Evolutionary conservation across 2,329 filamentous ascomycete genomes (phyloP).

Genomic region (Dactylellina drechsleri): DNA sequence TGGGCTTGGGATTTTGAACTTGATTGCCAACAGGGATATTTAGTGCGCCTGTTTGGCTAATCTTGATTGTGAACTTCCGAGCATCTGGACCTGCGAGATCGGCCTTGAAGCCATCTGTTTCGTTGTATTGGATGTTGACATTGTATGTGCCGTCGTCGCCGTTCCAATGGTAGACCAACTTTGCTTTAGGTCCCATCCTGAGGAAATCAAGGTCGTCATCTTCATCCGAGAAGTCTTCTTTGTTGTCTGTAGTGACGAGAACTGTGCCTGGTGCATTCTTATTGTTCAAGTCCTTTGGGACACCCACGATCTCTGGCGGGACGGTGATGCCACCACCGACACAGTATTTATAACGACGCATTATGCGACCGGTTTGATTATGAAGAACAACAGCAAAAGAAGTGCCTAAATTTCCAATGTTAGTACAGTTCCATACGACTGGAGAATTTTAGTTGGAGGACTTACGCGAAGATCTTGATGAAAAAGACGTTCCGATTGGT

Average conservation of each 20-base stretch:
- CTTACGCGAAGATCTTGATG: slow-evolving; percentile 14
- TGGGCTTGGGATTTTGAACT: background rate
- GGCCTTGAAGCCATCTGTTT: slow-evolving; percentile 48
- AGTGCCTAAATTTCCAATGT: slow-evolving; percentile 11
- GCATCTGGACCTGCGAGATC: slow-evolving; percentile 36
- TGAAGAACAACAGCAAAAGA: slow-evolving; percentile 48
- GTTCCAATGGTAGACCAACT: slow-evolving; percentile 48
- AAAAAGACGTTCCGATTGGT: background rate
- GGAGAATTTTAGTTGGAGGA: background rate
- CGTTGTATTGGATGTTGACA: slow-evolving; percentile 41
- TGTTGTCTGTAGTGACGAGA: slow-evolving; percentile 41
- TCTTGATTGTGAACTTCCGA: slow-evolving; percentile 37
- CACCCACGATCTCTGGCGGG: slow-evolving; percentile 36
- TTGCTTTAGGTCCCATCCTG: slow-evolving; percentile 32
- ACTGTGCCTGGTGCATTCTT: slow-evolving; percentile 31
- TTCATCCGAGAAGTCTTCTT: slow-evolving; percentile 44
- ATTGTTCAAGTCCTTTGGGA: slow-evolving; percentile 30
- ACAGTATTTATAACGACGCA: slow-evolving; percentile 44
- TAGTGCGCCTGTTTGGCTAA: slow-evolving; percentile 38
- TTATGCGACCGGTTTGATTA: slow-evolving; percentile 47
- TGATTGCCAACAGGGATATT: slow-evolving; percentile 5
- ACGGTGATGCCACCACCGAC: slow-evolving; percentile 42
- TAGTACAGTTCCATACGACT: background rate
- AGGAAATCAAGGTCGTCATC: slow-evolving; percentile 45
- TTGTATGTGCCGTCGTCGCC: slow-evolving; percentile 46